phyloP scores from a whole-genome alignment of 2,329 filamentous ascomycete genomes.

The Aspergillus amoenus region DNA sequence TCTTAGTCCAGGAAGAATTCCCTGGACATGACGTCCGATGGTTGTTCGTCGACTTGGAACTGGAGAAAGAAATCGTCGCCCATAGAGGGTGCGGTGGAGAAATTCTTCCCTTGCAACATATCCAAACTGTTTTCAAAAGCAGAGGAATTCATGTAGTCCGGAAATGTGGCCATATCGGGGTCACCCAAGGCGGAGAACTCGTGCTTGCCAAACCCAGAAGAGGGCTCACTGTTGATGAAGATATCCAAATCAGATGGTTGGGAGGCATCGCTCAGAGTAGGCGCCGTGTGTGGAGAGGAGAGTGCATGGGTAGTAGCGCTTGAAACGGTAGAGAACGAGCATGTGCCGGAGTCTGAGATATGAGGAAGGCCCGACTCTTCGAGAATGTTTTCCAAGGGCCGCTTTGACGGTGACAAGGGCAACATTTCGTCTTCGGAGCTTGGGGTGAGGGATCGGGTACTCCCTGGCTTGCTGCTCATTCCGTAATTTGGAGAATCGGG shows the following conservation, averaged over 20 bases:
- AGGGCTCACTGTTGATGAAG: slow-evolving; percentile 39
- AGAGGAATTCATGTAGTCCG: slow-evolving; percentile 34
- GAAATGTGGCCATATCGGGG: slow-evolving; percentile 31
- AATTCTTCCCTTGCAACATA: slow-evolving; percentile 33
- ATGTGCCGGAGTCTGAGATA: slow-evolving; percentile 27
- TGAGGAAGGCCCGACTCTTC: slow-evolving; percentile 31
- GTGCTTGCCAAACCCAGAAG: slow-evolving; percentile 27
- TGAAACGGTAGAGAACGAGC: slow-evolving; percentile 30
- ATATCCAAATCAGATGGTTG: slow-evolving; percentile 41
- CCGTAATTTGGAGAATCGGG: slow-evolving; percentile 47
- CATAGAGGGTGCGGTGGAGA: slow-evolving; percentile 24
- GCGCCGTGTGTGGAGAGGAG: slow-evolving; percentile 38
- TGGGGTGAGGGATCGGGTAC: slow-evolving; percentile 39
- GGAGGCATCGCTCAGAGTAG: slow-evolving; percentile 35
- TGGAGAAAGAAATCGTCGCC: slow-evolving; percentile 39
- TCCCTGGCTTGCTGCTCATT: slow-evolving; percentile 35
- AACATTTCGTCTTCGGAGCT: slow-evolving; percentile 39
- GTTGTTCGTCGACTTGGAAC: slow-evolving; percentile 36
- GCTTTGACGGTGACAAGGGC: slow-evolving; percentile 35
- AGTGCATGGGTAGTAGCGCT: slow-evolving; percentile 31
- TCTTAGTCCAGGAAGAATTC: slow-evolving; percentile 26
- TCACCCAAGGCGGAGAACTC: slow-evolving; percentile 32
- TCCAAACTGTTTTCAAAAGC: slow-evolving; percentile 35
- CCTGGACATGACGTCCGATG: slow-evolving; percentile 23
- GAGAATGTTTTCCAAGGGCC: slow-evolving; percentile 28